phyloP scores from a whole-genome alignment of 352 stramenopile species.

The Pythium sp. region DNA sequence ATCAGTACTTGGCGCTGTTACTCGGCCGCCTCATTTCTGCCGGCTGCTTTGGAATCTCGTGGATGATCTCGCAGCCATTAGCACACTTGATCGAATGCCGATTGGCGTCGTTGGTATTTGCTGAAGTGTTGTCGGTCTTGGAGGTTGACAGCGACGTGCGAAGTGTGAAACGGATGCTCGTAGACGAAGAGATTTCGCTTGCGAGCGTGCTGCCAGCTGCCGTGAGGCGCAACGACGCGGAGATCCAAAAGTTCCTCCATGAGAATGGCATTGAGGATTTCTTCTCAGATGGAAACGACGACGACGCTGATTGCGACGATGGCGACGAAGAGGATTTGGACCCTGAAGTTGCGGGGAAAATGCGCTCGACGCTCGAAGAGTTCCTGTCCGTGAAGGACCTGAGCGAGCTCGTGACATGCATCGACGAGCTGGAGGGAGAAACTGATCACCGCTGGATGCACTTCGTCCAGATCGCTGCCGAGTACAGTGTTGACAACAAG shows the following conservation, averaged over 20 bases:
- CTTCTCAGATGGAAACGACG: conserved; percentile 46
- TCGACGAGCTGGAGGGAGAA: conserved; percentile 52
- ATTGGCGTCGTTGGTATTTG: conserved; percentile 65
- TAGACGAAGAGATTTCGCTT: conserved; percentile 69
- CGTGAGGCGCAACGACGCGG: conserved; percentile 35
- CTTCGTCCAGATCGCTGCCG: conserved; percentile 55
- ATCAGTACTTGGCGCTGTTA: conserved; percentile 74
- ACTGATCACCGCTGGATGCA: conserved; percentile 48
- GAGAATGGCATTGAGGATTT: conserved; percentile 65
- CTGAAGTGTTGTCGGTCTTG: conserved; percentile 70
- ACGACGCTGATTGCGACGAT: conserved; percentile 42
- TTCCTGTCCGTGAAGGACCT: conserved; percentile 77
- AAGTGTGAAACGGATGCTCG: conserved; percentile 73
- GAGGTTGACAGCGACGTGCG: conserved; percentile 63
- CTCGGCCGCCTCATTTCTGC: conserved; percentile 72
- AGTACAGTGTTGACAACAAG: conserved; percentile 56
- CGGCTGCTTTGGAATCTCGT: conserved; percentile 83
- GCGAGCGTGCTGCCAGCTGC: conserved; percentile 46
- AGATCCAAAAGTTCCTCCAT: conserved; percentile 56
- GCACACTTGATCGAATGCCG: conserved; percentile 56
- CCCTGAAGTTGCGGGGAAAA: conserved; percentile 54
- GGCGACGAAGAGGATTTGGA: conserved; percentile 53
- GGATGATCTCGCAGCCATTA: conserved; percentile 65
- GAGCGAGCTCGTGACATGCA: conserved; percentile 67
- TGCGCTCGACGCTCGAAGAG: conserved; percentile 75